phyloP scores from a whole-genome alignment of 257 asterid species.

The Mentha longifolia region DNA sequence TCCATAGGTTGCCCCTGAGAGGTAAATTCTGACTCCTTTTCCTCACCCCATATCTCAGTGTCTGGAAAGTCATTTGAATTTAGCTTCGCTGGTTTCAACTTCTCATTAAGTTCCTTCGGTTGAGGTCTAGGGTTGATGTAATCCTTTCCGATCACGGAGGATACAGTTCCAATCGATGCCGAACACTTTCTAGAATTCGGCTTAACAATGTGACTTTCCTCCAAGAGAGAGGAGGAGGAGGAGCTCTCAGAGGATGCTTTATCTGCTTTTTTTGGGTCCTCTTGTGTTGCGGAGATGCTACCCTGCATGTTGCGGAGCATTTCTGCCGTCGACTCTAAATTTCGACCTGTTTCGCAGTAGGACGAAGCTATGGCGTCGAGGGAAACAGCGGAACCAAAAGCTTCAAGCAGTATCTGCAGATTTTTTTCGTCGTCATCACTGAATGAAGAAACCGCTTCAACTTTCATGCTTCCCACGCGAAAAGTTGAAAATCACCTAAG shows the following conservation, averaged over 20 bases:
- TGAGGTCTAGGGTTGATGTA: conserved; percentile 50
- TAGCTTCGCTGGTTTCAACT: conserved; percentile 58
- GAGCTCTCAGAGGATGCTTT: conserved; percentile 38
- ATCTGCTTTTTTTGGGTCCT: conserved; percentile 24
- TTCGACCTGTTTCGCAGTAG: conserved; percentile 61
- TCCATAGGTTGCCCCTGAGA: conserved; percentile 47
- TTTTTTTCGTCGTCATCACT: conserved; percentile 54
- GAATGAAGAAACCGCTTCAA: conserved; percentile 47
- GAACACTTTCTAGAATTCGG: conserved; percentile 47
- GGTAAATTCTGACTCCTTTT: conserved; percentile 32
- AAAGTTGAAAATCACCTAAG: not conserved
- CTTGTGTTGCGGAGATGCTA: conserved; percentile 36
- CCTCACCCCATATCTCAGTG: conserved; percentile 66
- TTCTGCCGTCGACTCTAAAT: conserved; percentile 44
- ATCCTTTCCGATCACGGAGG: conserved; percentile 64
- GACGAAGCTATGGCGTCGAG: conserved; percentile 78
- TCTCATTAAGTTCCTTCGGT: conserved; percentile 39
- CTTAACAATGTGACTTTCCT: conserved; percentile 31
- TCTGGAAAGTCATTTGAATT: conserved; percentile 54
- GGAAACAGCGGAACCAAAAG: conserved; percentile 70
- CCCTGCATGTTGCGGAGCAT: conserved; percentile 47
- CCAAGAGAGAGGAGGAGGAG: conserved; percentile 36
- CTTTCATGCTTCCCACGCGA: conserved; percentile 53
- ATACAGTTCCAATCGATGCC: conserved; percentile 72
- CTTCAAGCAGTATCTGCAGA: conserved; percentile 62